These are phyloP conservation scores for Xylaria castorea DNA, from an alignment of 495 filamentous ascomycete species.

Conservation along the genomic window DNA sequence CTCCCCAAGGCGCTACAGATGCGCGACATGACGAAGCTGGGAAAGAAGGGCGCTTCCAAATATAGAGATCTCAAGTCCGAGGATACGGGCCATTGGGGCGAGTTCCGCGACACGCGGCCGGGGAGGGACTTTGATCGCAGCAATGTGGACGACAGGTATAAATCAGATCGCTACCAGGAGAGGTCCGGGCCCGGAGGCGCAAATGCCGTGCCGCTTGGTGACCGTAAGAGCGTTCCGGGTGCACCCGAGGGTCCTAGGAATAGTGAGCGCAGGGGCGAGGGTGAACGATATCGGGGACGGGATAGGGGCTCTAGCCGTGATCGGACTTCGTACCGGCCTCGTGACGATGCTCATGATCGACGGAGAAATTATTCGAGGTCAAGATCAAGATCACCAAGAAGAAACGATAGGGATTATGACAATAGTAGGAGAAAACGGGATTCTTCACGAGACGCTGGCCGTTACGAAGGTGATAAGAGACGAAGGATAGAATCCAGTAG, in stretches of 20 bases:
- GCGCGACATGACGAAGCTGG: constrained; percentile 90
- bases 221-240: constrained; percentile 52
- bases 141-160: constrained; percentile 70
- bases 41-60: constrained; percentile 88
- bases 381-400: constrained; percentile 49
- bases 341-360: constrained; percentile 39
- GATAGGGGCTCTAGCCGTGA: constrained; percentile 40
- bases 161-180: constrained; percentile 64
- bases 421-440: constrained; percentile 66
- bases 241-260: constrained; percentile 47
- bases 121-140: constrained; percentile 53
- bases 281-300: constrained; percentile 30
- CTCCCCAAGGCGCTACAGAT: constrained; percentile 94
- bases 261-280: constrained; percentile 40
- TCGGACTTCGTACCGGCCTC: constrained; percentile 46
- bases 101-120: constrained; percentile 60
- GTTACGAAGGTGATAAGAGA: constrained; percentile 68
- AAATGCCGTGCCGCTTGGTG: constrained; percentile 66
- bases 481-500: constrained; percentile 60
- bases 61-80: constrained; percentile 89
- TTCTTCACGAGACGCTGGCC: constrained; percentile 65
- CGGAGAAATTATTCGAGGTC: constrained; percentile 42
- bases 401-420: constrained; percentile 60
- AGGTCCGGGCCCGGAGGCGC: constrained; percentile 58
- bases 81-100: constrained; percentile 88